phyloP scores from a whole-genome alignment of 2,329 filamentous ascomycete genomes.

The Epichloe baconii region DNA sequence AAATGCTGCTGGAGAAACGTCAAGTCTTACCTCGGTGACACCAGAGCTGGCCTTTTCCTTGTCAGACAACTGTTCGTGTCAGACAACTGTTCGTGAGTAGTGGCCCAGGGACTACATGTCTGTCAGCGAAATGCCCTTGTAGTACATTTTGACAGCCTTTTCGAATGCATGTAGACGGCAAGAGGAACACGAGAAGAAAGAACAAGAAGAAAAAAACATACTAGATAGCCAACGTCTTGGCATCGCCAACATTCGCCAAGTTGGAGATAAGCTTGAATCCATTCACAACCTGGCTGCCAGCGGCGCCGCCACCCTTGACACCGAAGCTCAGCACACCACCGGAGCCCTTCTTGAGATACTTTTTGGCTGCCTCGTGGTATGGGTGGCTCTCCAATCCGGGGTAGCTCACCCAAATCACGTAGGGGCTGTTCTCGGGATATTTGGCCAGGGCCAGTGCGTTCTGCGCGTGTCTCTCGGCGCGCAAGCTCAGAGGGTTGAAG shows the following conservation, averaged over 20 bases:
- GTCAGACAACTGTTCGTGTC: no score
- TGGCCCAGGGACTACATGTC: constrained; percentile 58
- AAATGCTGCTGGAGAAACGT: not conserved
- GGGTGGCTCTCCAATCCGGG: constrained; percentile 74
- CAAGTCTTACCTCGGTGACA: constrained; percentile 53
- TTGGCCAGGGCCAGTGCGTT: constrained; percentile 70
- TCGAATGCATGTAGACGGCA: no score
- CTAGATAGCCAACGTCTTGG: constrained; percentile 89
- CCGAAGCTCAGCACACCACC: constrained; percentile 90
- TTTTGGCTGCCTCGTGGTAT: constrained; percentile 69
- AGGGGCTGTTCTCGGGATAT: constrained; percentile 70
- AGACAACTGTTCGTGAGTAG: constrained; percentile 83
- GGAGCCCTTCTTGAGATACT: constrained; percentile 72
- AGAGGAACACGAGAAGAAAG: not conserved
- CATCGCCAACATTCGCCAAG: constrained; percentile 89
- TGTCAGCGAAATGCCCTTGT: not conserved
- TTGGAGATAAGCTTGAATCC: constrained; percentile 92
- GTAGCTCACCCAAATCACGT: constrained; percentile 90
- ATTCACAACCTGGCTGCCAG: constrained; percentile 81
- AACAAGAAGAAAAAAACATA: constrained; percentile 11
- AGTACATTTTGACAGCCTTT: not conserved
- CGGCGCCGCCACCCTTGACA: constrained; percentile 75
- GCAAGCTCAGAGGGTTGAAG: constrained; percentile 49
- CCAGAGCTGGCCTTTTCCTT: constrained; percentile 72
- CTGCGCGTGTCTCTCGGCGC: constrained; percentile 72